Evolutionary conservation across 768 basidiomycete genomes (phyloP).

Genomic region (Tylopilus sp.): DNA sequence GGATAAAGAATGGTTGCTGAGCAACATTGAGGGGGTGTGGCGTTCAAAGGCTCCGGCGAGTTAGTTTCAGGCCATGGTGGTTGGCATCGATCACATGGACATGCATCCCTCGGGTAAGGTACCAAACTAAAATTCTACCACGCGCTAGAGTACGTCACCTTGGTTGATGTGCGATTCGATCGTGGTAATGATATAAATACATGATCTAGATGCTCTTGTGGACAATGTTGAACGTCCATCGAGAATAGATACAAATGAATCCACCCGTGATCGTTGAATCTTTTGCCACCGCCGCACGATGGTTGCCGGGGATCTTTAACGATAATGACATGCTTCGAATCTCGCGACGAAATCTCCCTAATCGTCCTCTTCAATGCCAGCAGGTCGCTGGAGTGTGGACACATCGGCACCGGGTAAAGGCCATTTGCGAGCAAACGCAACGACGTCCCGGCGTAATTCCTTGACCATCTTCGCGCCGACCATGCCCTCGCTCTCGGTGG

Average conservation of each 20-base stretch:
- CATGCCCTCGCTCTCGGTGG: conserved; percentile 62
- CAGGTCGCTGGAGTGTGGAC: conserved; percentile 48
- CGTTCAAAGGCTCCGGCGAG: no score
- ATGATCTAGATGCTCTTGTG: not conserved
- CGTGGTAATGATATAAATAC: conserved; percentile 1
- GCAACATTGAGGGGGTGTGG: no score
- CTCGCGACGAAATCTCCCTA: conserved; percentile 12
- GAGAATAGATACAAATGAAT: conserved; percentile 7
- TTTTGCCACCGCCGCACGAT: conserved; percentile 28
- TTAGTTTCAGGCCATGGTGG: no score
- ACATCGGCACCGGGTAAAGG: conserved; percentile 86
- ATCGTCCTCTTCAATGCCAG: conserved; percentile 58
- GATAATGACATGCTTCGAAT: not conserved
- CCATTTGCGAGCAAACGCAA: conserved; percentile 79
- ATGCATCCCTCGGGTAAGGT: no score
- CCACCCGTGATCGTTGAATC: conserved; percentile 53
- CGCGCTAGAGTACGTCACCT: not conserved
- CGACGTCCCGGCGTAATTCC: conserved; percentile 77
- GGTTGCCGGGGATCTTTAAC: not conserved
- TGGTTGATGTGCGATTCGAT: not conserved
- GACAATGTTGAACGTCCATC: conserved; percentile 36
- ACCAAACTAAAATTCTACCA: not conserved
- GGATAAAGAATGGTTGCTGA: no score
- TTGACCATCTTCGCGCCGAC: conserved; percentile 67
- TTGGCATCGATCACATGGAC: no score